Conservation (phyloP, 2,329 filamentous ascomycete species). For the Beauveria varroae region DNA sequence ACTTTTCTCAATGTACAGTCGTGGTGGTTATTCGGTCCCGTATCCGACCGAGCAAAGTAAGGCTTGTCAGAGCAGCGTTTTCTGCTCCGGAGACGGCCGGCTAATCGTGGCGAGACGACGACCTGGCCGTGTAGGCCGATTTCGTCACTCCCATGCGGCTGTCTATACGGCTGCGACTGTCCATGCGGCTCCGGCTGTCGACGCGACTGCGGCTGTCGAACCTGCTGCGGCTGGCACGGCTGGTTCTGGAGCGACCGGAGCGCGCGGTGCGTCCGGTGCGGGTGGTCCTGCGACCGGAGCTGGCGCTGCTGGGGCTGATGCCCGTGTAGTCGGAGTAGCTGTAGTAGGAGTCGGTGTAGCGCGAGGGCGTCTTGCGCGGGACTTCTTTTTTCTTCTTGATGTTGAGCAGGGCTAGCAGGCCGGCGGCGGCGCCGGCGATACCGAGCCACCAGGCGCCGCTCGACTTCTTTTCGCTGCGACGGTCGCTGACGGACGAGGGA, state of each 20-base stretch:
- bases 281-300: conserved; percentile 36
- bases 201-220: conserved; percentile 3
- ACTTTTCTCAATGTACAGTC: not conserved
- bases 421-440: conserved; percentile 42
- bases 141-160: conserved; percentile 11
- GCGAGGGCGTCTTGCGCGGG: conserved; percentile 30
- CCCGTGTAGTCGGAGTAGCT: conserved; percentile 40
- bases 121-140: conserved; percentile 24
- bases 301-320: conserved; percentile 40
- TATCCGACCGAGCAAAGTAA: too few species aligned
- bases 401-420: conserved; percentile 47
- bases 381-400: conserved; percentile 39
- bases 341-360: conserved; percentile 46
- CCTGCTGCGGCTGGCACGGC: conserved; percentile 17
- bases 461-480: conserved; percentile 38
- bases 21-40: not conserved
- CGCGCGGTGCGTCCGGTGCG: conserved; percentile 16
- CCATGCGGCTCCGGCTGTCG: conserved; percentile 1
- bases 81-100: not conserved
- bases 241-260: conserved; percentile 16
- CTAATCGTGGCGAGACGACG: conserved; percentile 13
- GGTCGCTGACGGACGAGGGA: conserved; percentile 29
- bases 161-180: not conserved
- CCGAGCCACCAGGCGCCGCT: conserved; percentile 46
- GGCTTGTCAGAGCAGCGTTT: too few species aligned